Conservation (phyloP, 2,329 filamentous ascomycete genomes). For the Monosporascus sp. region DNA sequence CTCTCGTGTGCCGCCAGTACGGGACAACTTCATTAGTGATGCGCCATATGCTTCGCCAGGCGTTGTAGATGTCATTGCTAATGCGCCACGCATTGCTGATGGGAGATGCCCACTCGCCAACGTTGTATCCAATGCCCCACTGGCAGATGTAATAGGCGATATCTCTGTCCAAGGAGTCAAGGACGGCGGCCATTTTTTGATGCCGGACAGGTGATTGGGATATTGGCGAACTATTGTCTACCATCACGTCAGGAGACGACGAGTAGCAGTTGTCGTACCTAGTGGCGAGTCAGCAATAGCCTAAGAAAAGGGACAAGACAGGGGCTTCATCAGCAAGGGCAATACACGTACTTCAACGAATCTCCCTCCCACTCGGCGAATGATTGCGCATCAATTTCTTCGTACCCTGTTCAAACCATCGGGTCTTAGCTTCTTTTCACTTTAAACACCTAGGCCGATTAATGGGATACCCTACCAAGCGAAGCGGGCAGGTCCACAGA, state of each 20-base stretch:
- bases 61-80: slow-evolving; percentile 48
- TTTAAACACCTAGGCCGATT: background rate
- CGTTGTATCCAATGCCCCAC: slow-evolving; percentile 45
- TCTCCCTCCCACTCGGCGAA: slow-evolving; percentile 42
- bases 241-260: slow-evolving; percentile 35
- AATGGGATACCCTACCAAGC: slow-evolving; percentile 27
- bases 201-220: slow-evolving; percentile 37
- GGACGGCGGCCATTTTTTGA: slow-evolving; percentile 38
- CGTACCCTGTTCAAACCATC: slow-evolving; percentile 26
- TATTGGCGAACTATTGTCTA: slow-evolving; percentile 34
- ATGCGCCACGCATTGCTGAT: slow-evolving; percentile 46
- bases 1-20: slow-evolving; percentile 36
- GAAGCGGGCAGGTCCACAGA: slow-evolving; percentile 37
- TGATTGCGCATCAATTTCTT: slow-evolving; percentile 34
- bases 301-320: background rate
- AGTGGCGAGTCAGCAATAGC: background rate
- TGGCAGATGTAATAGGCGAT: slow-evolving; percentile 48
- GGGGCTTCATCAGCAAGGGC: background rate
- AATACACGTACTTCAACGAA: slow-evolving; percentile 43
- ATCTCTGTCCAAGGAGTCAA: slow-evolving; percentile 33
- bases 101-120: slow-evolving; percentile 40
- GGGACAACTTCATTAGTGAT: slow-evolving; percentile 48
- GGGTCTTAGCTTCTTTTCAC: background rate
- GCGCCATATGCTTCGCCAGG: slow-evolving; percentile 45
- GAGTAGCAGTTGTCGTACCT: slow-evolving; percentile 47